phyloP scores from a whole-genome alignment of 371 early-diverging fungal species.

The Amoeboaphelidium occidentale region DNA sequence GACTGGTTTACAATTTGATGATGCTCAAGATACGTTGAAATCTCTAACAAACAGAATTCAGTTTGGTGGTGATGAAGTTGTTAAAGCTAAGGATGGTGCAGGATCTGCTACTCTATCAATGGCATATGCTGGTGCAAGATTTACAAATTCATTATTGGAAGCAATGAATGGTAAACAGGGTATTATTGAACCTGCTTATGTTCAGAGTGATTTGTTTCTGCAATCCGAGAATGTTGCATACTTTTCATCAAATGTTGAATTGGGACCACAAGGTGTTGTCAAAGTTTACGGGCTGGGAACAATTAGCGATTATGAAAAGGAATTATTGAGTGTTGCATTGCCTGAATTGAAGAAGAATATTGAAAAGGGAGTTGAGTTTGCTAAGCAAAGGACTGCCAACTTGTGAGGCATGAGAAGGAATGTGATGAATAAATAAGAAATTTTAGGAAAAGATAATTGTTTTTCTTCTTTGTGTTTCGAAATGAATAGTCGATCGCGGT shows the following conservation, averaged over 20 bases:
- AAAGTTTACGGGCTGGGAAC: conserved; percentile 71
- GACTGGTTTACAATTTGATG: conserved; percentile 21
- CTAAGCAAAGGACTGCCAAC: background rate
- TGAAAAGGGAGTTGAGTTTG: conserved; percentile 4
- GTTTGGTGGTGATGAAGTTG: conserved; percentile 7
- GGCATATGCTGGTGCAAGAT: conserved; percentile 2
- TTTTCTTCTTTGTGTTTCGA: background rate
- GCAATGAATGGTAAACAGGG: conserved; percentile 65
- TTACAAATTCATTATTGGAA: conserved; percentile 37
- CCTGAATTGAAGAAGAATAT: conserved; percentile 88
- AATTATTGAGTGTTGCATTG: conserved; percentile 55
- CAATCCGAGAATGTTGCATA: conserved; percentile 50
- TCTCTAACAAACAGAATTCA: conserved; percentile 4
- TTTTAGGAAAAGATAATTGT: background rate
- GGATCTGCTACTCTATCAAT: conserved; percentile 5
- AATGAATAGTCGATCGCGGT: background rate
- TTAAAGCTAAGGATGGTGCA: conserved; percentile 5
- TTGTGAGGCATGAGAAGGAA: background rate
- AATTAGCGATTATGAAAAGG: conserved; percentile 69
- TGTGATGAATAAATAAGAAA: background rate
- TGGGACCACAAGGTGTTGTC: conserved; percentile 29
- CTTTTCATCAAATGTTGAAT: conserved; percentile 87
- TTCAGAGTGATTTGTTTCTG: conserved; percentile 53
- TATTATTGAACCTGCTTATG: conserved; percentile 78
- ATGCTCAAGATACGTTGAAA: conserved; percentile 1